phyloP scores from a whole-genome alignment of 805 yeast species.

The Candida arabinofermentans region DNA sequence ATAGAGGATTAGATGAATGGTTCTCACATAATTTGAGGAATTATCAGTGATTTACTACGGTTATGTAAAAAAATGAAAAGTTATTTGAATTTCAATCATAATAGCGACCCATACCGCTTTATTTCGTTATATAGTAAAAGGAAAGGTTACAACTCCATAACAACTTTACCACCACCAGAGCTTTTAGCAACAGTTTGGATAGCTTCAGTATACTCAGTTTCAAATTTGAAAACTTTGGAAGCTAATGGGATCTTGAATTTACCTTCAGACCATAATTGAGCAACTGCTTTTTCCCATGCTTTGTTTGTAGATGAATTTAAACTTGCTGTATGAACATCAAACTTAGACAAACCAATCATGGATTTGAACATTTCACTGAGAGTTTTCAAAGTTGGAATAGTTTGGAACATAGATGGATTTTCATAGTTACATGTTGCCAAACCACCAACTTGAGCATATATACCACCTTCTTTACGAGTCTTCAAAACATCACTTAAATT shows the following conservation, averaged over 20 bases:
- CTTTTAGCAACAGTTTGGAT: conserved; percentile 39
- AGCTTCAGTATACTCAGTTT: conserved; percentile 41
- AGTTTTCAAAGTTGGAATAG: neutral
- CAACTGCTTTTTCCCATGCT: conserved; percentile 26
- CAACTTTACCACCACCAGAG: conserved; percentile 59
- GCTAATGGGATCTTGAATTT: conserved; percentile 46
- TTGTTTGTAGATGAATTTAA: neutral
- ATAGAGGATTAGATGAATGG: conserved; percentile 24
- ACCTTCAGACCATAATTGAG: conserved; percentile 43
- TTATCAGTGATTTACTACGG: neutral
- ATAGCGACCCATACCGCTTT: no score
- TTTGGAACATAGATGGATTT: conserved; percentile 16
- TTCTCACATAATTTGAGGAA: conserved; percentile 16
- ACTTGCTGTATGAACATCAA: neutral
- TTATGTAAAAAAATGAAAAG: neutral
- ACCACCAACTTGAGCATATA: conserved; percentile 53
- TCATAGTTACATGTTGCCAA: conserved; percentile 37
- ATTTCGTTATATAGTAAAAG: no score
- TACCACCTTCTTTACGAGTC: conserved; percentile 39
- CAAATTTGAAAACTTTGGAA: conserved; percentile 32
- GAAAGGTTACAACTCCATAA: conserved; percentile 36
- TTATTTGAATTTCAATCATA: neutral
- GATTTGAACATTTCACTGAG: neutral
- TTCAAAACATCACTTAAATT: conserved; percentile 39
- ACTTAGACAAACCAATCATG: neutral